Evolutionary conservation across 805 yeast species (phyloP), one percentile per base, ranked within the genome.

Genomic region (Teunomyces stri): DNA sequence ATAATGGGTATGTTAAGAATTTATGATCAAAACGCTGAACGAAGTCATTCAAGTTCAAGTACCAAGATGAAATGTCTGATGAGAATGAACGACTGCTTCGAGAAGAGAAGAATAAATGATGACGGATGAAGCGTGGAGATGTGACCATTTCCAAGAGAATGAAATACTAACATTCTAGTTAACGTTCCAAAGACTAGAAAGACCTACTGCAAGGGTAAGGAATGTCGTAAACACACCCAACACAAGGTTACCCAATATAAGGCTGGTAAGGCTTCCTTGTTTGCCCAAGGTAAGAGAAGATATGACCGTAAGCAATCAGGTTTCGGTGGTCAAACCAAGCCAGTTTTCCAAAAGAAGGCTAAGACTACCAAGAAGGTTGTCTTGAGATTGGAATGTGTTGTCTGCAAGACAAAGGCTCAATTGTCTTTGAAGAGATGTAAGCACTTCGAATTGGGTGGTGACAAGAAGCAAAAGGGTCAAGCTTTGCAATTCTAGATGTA

Each of bases 311-410:
- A 94, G 81, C 99, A 94, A 84, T 75, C 87, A 70, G 99, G 99
- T 90, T 94, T 84, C 82, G 99, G 99, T 89, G 99, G 99, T 89
- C 99, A 94, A 84, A 94, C 99, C 81, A 94, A 90, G 85, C 99
- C 85, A 75, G 87, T 94, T 81, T 94, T 94, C 97, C 98, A 90
- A 88, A 94, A 94, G 89, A 94, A 94, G 81, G 99, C 99, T 70
- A 94, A 94, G 90, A 94, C 98, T 67, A 94, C 99, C 84, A 94
- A 94, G 90, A 94, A 94, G 88, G 96, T 94, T 76, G 99, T 94
- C 62, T 87, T 94, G 75, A 92, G 97, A 84, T 86, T 94, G 74
- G 99, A 94, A 84, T 94, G 99, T 88, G 89, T 91, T 68, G 82
- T 77, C 68, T 94, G 99, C 82, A 94, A 94, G 90, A 87, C 97